Conservation (phyloP, 2,329 filamentous ascomycete species). For the Colletotrichum scovillei region DNA sequence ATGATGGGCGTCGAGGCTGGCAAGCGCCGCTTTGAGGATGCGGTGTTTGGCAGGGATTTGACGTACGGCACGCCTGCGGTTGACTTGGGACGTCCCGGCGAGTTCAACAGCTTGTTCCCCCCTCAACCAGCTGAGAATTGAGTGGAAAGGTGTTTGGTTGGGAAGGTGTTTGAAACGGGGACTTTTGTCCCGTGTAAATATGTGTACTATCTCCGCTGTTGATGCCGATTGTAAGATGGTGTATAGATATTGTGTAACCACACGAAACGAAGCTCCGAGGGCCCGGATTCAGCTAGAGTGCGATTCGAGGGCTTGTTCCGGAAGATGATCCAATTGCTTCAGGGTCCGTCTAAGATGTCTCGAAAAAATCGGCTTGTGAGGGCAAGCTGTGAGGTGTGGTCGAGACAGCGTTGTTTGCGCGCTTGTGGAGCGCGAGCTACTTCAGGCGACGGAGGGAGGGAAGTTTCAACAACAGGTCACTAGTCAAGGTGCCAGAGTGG, state of each 20-base stretch:
- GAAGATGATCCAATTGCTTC: not conserved
- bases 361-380: not conserved
- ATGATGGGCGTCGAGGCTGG: conserved; percentile 76
- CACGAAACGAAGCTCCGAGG: not conserved
- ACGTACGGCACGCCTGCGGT: conserved; percentile 68
- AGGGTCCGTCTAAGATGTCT: not conserved
- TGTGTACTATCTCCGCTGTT: not conserved
- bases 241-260: not conserved
- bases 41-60: conserved; percentile 71
- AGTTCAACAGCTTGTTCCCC: conserved; percentile 23
- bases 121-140: conserved; percentile 17
- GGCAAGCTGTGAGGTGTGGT: not conserved
- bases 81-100: conserved; percentile 8
- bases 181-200: not conserved
- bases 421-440: no score
- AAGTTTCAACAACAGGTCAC: not conserved
- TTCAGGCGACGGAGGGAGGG: fast-evolving
- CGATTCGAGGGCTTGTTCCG: not conserved
- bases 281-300: not conserved
- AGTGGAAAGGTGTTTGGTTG: not conserved
- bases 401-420: not conserved
- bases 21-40: conserved; percentile 72
- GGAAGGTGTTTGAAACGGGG: no score
- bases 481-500: conserved; percentile 35
- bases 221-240: not conserved